Evolutionary conservation across 192 early-diverging fungal species (phyloP).

Genomic region (Gonapodya prolifera): DNA sequence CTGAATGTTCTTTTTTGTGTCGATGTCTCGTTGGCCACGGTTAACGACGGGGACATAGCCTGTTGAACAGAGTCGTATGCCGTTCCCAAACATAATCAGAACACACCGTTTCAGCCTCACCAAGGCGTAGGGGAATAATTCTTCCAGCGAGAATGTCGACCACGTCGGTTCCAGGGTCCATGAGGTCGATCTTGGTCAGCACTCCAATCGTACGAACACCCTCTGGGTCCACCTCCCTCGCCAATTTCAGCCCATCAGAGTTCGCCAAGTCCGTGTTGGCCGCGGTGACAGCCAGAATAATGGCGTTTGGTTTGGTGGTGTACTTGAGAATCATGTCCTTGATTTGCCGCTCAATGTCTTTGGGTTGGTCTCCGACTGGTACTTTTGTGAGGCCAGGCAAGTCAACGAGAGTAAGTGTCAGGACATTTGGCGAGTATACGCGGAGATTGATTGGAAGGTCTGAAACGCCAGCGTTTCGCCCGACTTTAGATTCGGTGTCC

Average conservation of each 20-base stretch:
- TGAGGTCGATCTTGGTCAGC: constrained; percentile 98
- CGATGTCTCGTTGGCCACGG: constrained; percentile 96
- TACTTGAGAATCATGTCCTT: constrained; percentile 97
- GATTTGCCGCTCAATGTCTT: constrained; percentile 98
- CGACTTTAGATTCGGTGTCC: constrained; percentile 60
- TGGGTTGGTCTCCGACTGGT: constrained; percentile 97
- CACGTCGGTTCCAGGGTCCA: constrained; percentile 99
- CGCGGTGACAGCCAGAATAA: constrained; percentile 95
- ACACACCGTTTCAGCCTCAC: no score
- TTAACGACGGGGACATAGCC: constrained; percentile 99
- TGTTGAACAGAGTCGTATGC: constrained; percentile 14
- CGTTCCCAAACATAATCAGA: no score
- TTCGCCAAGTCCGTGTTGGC: constrained; percentile 99
- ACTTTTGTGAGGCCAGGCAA: constrained; percentile 99
- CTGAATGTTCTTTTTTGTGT: constrained; percentile 77
- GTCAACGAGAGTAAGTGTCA: constrained; percentile 97
- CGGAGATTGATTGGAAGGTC: constrained; percentile 93
- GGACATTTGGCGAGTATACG: constrained; percentile 94
- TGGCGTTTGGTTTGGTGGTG: constrained; percentile 93
- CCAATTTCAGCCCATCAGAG: constrained; percentile 97
- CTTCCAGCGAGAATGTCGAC: constrained; percentile 97
- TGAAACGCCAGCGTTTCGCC: constrained; percentile 68
- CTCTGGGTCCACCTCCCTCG: constrained; percentile 97
- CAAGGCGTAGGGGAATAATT: constrained; percentile 89
- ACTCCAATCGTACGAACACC: constrained; percentile 98